phyloP scores from a whole-genome alignment of 768 basidiomycete genomes.

The Termitomyces sp. region DNA sequence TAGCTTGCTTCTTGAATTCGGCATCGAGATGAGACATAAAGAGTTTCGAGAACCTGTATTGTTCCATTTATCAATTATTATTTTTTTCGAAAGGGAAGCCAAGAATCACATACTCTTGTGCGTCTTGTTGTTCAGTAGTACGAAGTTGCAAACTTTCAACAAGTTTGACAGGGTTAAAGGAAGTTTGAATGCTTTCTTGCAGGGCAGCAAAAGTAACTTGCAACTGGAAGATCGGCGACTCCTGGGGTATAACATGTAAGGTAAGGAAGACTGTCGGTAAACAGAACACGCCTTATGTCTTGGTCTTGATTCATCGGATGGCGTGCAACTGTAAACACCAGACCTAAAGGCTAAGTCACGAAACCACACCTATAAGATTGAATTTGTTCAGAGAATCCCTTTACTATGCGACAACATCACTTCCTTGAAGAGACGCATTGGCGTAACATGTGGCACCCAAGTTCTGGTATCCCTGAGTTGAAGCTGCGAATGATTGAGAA shows the following conservation, averaged over 20 bases:
- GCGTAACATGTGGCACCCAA: constrained; percentile 97
- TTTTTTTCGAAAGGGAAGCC: background rate
- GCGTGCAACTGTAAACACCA: constrained; percentile 79
- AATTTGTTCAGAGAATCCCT: constrained; percentile 1
- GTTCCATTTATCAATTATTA: background rate
- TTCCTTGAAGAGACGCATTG: constrained; percentile 89
- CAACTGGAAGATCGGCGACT: constrained; percentile 76
- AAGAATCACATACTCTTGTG: constrained; percentile 72
- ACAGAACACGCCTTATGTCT: constrained; percentile 34
- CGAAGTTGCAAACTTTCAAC: constrained; percentile 83
- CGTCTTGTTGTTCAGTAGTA: constrained; percentile 91
- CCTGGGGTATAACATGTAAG: constrained; percentile 36
- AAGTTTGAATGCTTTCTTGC: constrained; percentile 64
- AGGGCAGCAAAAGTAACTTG: constrained; percentile 85
- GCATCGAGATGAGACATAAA: constrained; percentile 87
- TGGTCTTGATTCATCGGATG: constrained; percentile 47
- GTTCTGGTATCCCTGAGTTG: constrained; percentile 52
- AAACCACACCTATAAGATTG: constrained; percentile 76
- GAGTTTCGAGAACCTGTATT: constrained; percentile 83
- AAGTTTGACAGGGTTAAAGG: constrained; percentile 82
- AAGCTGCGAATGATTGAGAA: background rate
- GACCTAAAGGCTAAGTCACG: constrained; percentile 78
- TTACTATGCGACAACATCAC: constrained; percentile 10
- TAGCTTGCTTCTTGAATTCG: constrained; percentile 82
- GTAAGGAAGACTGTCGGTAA: background rate